These are phyloP conservation scores for Chaetoceros tenuissimus DNA, from an alignment of 108 stramenopile species.

Conservation along the genomic window DNA sequence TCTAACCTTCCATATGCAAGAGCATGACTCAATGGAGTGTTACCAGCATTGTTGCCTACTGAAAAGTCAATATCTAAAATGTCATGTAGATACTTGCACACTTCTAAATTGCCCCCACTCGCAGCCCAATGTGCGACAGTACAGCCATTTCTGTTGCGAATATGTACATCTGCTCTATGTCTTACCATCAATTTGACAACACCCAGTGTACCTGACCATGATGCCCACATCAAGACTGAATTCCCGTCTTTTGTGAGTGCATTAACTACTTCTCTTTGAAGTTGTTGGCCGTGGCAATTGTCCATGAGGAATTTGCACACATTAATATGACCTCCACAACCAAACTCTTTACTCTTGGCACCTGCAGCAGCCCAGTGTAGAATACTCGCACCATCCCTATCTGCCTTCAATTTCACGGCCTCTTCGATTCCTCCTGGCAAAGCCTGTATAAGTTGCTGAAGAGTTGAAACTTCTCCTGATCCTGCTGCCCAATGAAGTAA, in stretches of 20 bases:
- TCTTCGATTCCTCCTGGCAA: constrained; percentile 29
- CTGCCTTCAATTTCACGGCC: constrained; percentile 31
- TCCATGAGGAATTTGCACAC: constrained; percentile 46
- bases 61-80: constrained; percentile 57
- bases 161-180: constrained; percentile 42
- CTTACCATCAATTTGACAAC: constrained; percentile 60
- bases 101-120: constrained; percentile 42
- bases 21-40: constrained; percentile 73
- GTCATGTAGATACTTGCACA: constrained; percentile 61
- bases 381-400: constrained; percentile 69
- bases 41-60: constrained; percentile 53
- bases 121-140: constrained; percentile 74
- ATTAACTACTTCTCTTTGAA: constrained; percentile 42
- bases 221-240: constrained; percentile 78
- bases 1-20: constrained; percentile 64
- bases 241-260: constrained; percentile 69
- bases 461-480: constrained; percentile 48
- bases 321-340: constrained; percentile 52
- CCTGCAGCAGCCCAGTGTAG: constrained; percentile 80
- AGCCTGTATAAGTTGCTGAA: constrained; percentile 29
- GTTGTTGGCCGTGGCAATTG: constrained; percentile 8
- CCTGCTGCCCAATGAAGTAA: constrained; percentile 78
- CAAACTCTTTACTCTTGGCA: constrained; percentile 64
- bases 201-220: constrained; percentile 68
- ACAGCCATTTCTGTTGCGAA: constrained; percentile 70